Base-by-base conservation (phyloP, 352 stramenopile species). In the Plasmopara viticola region DNA sequence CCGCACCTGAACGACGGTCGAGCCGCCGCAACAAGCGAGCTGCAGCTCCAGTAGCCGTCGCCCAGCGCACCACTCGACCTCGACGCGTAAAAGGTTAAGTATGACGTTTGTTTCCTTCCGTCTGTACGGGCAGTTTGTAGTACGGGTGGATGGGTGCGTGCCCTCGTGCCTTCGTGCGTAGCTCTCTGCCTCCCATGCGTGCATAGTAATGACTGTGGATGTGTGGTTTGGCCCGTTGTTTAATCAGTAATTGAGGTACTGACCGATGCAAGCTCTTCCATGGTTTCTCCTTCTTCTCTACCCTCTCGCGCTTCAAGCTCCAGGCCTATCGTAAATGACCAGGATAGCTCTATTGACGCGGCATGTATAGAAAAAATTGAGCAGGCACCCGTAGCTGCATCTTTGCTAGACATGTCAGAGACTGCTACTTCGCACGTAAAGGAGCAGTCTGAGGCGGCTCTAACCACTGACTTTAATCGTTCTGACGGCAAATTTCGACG, bases 21-120 rank as follows among this genome's bases (percentile, higher is more conserved):
- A 57, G 47, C 7, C 72, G 62, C 17, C 42, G 56, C 35, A 72
- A 72, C 55, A 71, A 68, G 48, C 63, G 59, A 18, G 25, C 50
- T 13, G 58, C 63, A 39, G 49, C 55, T 44, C 44, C 57, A 41
- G 57, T 48, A 9, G 40, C 49, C 35, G 12, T 34, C 14, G 29
- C 65, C 13, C 56, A 63, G 40, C 62, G 60, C 48, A 72, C 28
- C 47, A 81, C 63, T 53, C 63, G 59, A 49, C 48, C 68, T 46
- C 71, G 72, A 56, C 73, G 73, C 48, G 71, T 74, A 64, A 84
- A 84, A 84, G 73, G 73, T 82, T 84, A 70, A 82, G 71, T 25
- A 56, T 73, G 59, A 66, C 55, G 59, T 62, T 49, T 50, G 12
- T 41, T 62, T 56, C 35, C 44, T 56, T 68, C 53, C 51, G 53